These are phyloP conservation scores for Aspergillus heteromorphus DNA, from an alignment of 495 filamentous ascomycete species.

Conservation along the genomic window DNA sequence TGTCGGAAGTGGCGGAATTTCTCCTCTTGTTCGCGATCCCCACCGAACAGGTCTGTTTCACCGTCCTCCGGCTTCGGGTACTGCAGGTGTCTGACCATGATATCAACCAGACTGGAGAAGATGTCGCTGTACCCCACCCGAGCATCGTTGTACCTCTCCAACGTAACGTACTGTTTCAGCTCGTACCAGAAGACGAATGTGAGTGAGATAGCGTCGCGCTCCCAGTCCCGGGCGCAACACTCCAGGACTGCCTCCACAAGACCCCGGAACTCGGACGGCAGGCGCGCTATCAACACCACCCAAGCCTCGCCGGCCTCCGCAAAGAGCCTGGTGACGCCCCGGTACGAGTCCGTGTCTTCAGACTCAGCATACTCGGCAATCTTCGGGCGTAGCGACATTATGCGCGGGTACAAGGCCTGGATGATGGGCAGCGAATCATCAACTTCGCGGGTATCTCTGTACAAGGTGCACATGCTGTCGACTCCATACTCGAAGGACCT, in stretches of 20 bases:
- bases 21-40: slow-evolving; percentile 92
- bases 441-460: slow-evolving; percentile 88
- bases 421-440: slow-evolving; percentile 76
- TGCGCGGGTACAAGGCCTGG: slow-evolving; percentile 73
- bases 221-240: slow-evolving; percentile 79
- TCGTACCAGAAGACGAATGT: slow-evolving; percentile 99
- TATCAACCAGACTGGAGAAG: slow-evolving; percentile 82
- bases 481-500: slow-evolving; percentile 82
- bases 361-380: slow-evolving; percentile 68
- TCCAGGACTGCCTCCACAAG: slow-evolving; percentile 88
- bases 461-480: slow-evolving; percentile 86
- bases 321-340: slow-evolving; percentile 82
- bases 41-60: slow-evolving; percentile 84
- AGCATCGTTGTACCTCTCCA: slow-evolving; percentile 83
- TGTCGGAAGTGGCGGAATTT: slow-evolving; percentile 96
- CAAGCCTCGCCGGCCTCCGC: slow-evolving; percentile 92
- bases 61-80: slow-evolving; percentile 76
- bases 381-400: slow-evolving; percentile 73
- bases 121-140: slow-evolving; percentile 68
- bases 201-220: slow-evolving; percentile 80
- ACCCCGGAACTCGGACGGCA: slow-evolving; percentile 74
- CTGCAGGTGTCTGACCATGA: slow-evolving; percentile 88
- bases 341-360: slow-evolving; percentile 83
- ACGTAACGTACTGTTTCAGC: slow-evolving; percentile 87
- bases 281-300: slow-evolving; percentile 81